Conservation (phyloP, 768 basidiomycete genomes). For the Agrocybe pediades region DNA sequence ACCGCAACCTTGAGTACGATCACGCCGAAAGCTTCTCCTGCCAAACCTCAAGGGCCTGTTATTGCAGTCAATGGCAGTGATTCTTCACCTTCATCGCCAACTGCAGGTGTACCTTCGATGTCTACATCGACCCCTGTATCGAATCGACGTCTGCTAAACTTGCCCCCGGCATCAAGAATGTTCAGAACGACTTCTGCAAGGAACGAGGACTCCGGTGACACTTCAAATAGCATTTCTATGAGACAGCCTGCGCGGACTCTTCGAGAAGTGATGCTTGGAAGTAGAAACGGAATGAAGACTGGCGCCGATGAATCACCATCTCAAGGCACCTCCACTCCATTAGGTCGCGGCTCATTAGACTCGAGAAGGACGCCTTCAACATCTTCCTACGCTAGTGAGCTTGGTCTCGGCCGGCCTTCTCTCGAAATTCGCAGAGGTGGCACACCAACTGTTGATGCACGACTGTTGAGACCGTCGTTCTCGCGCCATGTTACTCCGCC, state of each 20-base stretch:
- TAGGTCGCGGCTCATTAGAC: slow-evolving; percentile 23
- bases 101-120: slow-evolving; percentile 13
- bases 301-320: slow-evolving; percentile 1
- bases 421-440: slow-evolving; percentile 22
- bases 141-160: slow-evolving; percentile 1
- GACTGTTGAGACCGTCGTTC: slow-evolving; percentile 5
- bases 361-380: slow-evolving; percentile 15
- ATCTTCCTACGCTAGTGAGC: slow-evolving; percentile 11
- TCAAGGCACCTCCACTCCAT: not conserved
- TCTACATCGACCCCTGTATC: slow-evolving; percentile 19
- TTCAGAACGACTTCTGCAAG: slow-evolving; percentile 12
- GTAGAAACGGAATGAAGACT: not conserved
- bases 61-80: slow-evolving; percentile 19
- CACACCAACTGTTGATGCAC: slow-evolving; percentile 19
- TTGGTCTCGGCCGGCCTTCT: slow-evolving; percentile 26
- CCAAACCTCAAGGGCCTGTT: slow-evolving; percentile 6
- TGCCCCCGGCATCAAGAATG: slow-evolving; percentile 13
- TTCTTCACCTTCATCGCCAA: slow-evolving; percentile 4
- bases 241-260: slow-evolving; percentile 18
- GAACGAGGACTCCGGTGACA: not conserved
- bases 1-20: slow-evolving; percentile 5
- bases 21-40: slow-evolving; percentile 15
- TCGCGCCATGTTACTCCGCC: not conserved
- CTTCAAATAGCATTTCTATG: not conserved
- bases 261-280: slow-evolving; percentile 24